These are phyloP conservation scores for Plasmodium chabaudi DNA, from an alignment of 169 alveolate genomes.

Conservation along the genomic window DNA sequence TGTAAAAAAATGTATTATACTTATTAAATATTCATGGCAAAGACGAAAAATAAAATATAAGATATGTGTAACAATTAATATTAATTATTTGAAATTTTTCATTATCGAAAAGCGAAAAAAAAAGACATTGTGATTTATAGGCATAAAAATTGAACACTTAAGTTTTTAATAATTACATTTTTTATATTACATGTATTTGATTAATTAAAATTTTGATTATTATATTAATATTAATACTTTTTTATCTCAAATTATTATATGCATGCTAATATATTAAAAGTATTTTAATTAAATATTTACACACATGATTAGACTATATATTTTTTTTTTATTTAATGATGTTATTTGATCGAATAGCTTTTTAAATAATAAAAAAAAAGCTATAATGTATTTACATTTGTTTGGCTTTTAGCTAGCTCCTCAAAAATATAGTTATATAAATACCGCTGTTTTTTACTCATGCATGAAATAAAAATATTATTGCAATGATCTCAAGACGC, in stretches of 20 bases:
- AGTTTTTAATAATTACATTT: conserved; percentile 10
- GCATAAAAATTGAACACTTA: conserved; percentile 23
- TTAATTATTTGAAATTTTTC: conserved; percentile 17
- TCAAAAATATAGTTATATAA: conserved; percentile 16
- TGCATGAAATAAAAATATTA: background rate
- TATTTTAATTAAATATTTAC: no score
- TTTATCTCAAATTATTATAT: background rate
- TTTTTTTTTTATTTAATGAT: no score
- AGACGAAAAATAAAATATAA: conserved; percentile 8
- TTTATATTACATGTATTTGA: conserved; percentile 34
- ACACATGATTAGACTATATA: no score
- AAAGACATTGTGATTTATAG: conserved; percentile 30
- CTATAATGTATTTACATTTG: background rate
- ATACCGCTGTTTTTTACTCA: conserved; percentile 27
- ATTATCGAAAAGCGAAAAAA: conserved; percentile 18
- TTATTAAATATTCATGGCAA: conserved; percentile 4
- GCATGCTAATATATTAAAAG: no score
- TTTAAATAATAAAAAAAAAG: no score
- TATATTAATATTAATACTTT: conserved; percentile 10
- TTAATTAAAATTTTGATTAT: conserved; percentile 21
- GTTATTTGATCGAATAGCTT: no score
- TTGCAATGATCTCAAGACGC: conserved; percentile 5
- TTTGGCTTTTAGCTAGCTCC: conserved; percentile 57
- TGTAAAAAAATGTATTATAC: no score
- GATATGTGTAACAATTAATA: conserved; percentile 6